Conservation (phyloP, 345 rosid species). For the Geranium rotundifolium region DNA sequence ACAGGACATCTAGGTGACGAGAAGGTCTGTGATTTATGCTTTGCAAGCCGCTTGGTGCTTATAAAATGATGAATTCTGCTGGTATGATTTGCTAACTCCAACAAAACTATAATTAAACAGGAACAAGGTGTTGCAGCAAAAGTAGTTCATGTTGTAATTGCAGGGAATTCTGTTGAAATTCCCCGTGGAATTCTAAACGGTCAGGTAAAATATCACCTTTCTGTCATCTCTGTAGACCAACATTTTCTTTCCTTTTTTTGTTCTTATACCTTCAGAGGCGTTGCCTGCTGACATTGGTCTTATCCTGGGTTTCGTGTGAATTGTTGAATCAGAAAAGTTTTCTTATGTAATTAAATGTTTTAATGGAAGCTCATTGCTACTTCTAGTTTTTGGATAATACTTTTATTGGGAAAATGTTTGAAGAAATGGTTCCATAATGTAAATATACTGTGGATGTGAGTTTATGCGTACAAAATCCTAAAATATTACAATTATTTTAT, state of each 20-base stretch:
- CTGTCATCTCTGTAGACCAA: not conserved
- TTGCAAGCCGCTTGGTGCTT: conserved; percentile 8
- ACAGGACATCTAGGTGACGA: conserved; percentile 89
- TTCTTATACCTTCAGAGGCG: not conserved
- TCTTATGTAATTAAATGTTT: too few relatives aligned
- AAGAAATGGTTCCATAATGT: not conserved
- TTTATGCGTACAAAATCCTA: not conserved
- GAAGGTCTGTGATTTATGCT: conserved; percentile 35
- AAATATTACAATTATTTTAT: too few relatives aligned
- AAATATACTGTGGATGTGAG: not conserved
- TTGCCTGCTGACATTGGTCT: not conserved
- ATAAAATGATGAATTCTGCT: conserved; percentile 5
- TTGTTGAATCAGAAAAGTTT: too few relatives aligned
- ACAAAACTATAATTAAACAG: conserved; percentile 26
- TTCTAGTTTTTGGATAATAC: not conserved
- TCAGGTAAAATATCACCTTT: conserved; percentile 36
- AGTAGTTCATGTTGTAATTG: conserved; percentile 80
- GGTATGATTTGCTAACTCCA: not conserved
- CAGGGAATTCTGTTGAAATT: conserved; percentile 87
- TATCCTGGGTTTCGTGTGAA: not conserved
- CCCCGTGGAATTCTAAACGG: conserved; percentile 57
- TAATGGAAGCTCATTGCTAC: too few relatives aligned
- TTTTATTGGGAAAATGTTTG: not conserved
- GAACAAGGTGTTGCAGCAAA: conserved; percentile 68
- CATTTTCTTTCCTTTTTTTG: not conserved